Percentiles rank a stretch among this genome's conserved stretches.
phyloP scores from a whole-genome alignment of 805 yeast genomes.

The Wickerhamiella sorbophila region DNA sequence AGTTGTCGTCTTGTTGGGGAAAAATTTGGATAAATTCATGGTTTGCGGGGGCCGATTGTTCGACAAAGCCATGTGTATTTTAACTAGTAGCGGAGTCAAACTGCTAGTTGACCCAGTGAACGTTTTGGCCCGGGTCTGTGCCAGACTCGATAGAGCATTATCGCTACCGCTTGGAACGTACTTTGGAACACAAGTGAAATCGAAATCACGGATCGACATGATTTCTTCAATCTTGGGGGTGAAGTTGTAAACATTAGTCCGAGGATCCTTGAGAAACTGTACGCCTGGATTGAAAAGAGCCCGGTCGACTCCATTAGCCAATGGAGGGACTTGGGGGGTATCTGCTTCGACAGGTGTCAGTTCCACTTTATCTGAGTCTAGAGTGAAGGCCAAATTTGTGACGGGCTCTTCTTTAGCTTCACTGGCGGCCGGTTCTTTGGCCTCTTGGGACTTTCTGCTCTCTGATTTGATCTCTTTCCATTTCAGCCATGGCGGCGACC shows the following conservation, averaged over 20 bases:
- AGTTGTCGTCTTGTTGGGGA: constrained; percentile 24
- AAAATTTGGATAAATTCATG: constrained; percentile 32
- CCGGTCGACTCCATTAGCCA: constrained; percentile 54
- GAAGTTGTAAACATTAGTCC: constrained; percentile 62
- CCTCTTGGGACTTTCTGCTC: too few relatives aligned
- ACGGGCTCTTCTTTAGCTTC: not conserved
- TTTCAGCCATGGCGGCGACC: not conserved
- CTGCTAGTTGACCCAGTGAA: constrained; percentile 79
- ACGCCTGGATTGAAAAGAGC: constrained; percentile 71
- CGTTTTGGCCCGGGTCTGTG: constrained; percentile 25
- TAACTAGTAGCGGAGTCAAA: constrained; percentile 61
- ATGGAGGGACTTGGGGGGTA: constrained; percentile 33
- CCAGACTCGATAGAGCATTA: constrained; percentile 33
- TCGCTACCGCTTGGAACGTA: constrained; percentile 64
- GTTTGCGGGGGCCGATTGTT: constrained; percentile 43
- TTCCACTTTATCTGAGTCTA: not conserved
- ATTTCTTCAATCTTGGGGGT: constrained; percentile 44
- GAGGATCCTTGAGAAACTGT: constrained; percentile 62
- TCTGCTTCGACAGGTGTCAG: constrained; percentile 11
- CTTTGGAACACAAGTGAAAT: constrained; percentile 39
- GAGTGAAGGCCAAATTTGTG: too few relatives aligned
- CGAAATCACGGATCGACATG: constrained; percentile 49
- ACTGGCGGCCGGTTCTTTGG: not conserved
- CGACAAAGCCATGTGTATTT: constrained; percentile 58
- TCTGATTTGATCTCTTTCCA: not conserved